Evolutionary conservation across 1,139 yeast genomes (phyloP), one percentile per base, ranked within the genome.

Genomic region (Kodamaea derodonti): DNA sequence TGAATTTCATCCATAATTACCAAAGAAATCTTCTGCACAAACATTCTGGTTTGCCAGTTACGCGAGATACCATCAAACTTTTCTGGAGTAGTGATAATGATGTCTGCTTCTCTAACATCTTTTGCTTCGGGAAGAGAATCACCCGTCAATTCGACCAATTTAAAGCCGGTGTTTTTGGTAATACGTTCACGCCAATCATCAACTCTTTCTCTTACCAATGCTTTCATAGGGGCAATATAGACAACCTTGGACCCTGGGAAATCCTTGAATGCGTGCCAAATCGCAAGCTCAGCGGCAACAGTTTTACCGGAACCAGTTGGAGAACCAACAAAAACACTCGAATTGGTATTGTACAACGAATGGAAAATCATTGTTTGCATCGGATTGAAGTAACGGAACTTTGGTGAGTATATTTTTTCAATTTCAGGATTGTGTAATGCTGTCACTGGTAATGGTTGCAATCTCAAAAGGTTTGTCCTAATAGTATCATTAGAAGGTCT

Each of bases 221-320:
- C 99, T 54, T 94, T 94, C 98, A 94, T 94, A 3, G 99, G 99
- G 0, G 98, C 98, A 62, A 94, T 90, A 56, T 94, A 94, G 8
- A 90, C 96, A 32, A 90, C 72, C 49, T 90, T 90, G 1, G 92
- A 81, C 0, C 80, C 81, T 0, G 96, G 95, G 39, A 72, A 79
- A 32, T 83, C 80, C 33, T 71, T 75, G 53, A 88, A 84, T 0
- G 97, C 97, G 54, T 87, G 92, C 97, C 97, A 94, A 12, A 92
- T 85, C 0, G 97, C 97, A 41, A 94, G 65, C 54, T 94, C 99
- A 0, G 97, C 96, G 17, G 94, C 98, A 28, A 92, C 84, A 0
- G 98, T 94, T 56, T 94, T 94, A 46, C 99, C 99, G 0, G 98
- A 92, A 20, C 98, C 98, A 2, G 98, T 94, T 3, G 99, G 99